Conservation (phyloP, 78 protist species). For the Dictyostelium firmibasis region DNA sequence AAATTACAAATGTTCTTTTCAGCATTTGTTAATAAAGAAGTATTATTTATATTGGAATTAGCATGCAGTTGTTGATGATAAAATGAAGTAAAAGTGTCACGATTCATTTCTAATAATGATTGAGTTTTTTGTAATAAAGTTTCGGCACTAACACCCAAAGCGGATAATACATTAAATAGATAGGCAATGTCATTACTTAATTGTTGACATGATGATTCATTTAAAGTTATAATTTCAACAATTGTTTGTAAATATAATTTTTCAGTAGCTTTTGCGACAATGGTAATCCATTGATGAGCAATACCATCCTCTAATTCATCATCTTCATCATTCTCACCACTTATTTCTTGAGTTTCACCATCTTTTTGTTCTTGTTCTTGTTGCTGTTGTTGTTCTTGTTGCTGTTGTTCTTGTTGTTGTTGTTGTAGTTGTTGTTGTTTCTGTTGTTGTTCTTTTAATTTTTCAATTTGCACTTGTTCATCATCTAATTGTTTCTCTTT, state of each 20-base stretch:
- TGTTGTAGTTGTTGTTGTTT: neutral
- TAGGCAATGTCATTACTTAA: constrained; percentile 45
- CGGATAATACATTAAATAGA: constrained; percentile 62
- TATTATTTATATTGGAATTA: neutral
- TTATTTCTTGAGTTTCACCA: neutral
- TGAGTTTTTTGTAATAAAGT: constrained; percentile 31
- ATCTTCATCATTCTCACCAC: neutral
- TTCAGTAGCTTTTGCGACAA: constrained; percentile 60
- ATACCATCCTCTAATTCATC: constrained; percentile 38
- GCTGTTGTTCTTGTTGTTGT: neutral
- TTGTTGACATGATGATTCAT: constrained; percentile 45
- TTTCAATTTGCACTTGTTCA: neutral
- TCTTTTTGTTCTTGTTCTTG: neutral
- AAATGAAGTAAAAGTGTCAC: neutral
- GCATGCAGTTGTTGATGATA: neutral
- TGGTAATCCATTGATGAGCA: constrained; percentile 71
- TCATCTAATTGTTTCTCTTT: neutral
- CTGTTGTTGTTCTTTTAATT: neutral
- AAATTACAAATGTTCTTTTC: constrained; percentile 58
- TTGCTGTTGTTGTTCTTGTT: neutral
- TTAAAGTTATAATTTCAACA: constrained; percentile 27
- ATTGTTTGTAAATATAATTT: constrained; percentile 63
- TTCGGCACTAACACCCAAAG: constrained; percentile 49
- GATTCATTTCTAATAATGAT: constrained; percentile 16
- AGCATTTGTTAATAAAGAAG: neutral